phyloP scores from a whole-genome alignment of 768 basidiomycete species.

The Hericium coralloides region DNA sequence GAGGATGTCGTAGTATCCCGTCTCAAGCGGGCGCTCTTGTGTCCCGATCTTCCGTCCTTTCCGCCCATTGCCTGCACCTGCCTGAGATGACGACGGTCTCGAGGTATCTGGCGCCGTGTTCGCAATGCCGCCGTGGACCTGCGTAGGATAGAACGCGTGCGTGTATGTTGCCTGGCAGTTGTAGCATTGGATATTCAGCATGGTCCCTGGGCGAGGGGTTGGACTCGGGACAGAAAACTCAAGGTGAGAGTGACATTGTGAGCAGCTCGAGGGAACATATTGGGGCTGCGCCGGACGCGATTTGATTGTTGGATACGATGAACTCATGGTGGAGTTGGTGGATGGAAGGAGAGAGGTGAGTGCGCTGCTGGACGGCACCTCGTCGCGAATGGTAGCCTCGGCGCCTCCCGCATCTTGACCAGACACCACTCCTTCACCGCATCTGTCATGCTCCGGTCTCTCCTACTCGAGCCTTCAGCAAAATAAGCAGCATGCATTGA shows the following conservation, averaged over 20 bases:
- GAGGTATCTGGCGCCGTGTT: conserved; percentile 4
- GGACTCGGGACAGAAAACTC: conserved; percentile 66
- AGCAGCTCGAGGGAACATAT: conserved; percentile 57
- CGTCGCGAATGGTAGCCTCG: no score
- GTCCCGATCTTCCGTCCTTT: conserved; percentile 79
- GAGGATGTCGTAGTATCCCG: conserved; percentile 83
- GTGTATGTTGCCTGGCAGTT: conserved; percentile 50
- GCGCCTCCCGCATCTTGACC: no score
- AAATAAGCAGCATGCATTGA: no score
- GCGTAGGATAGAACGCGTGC: conserved; percentile 61
- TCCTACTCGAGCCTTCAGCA: no score
- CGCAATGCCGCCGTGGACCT: conserved; percentile 30
- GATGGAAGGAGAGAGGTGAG: neutral
- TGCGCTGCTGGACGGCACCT: neutral
- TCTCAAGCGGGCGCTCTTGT: conserved; percentile 82
- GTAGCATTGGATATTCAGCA: conserved; percentile 65
- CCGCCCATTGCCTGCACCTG: conserved; percentile 14
- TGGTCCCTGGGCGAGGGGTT: conserved; percentile 41
- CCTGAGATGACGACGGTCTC: conserved; percentile 3
- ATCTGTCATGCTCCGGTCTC: no score
- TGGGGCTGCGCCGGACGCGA: conserved; percentile 62
- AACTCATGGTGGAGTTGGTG: neutral
- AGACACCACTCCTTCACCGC: no score
- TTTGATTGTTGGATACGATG: conserved; percentile 39
- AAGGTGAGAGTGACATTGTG: conserved; percentile 41